Evolutionary conservation across 2,329 filamentous ascomycete genomes (phyloP).

Genomic region (Fusarium nygamai): DNA sequence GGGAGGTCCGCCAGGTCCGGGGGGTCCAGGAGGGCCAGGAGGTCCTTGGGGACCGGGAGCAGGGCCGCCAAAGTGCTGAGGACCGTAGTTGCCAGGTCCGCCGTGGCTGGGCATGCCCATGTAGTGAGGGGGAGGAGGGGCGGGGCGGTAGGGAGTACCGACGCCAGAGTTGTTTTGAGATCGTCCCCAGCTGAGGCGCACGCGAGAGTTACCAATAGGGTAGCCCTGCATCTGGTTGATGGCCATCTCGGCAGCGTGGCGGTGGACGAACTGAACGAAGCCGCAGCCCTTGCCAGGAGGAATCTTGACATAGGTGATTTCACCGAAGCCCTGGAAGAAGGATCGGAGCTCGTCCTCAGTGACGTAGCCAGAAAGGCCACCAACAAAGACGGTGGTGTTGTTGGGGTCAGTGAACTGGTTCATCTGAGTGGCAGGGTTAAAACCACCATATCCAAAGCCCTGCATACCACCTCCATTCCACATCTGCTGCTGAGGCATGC

Average conservation of each 20-base stretch:
- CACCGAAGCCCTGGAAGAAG: slow-evolving; percentile 99
- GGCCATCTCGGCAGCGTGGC: slow-evolving; percentile 98
- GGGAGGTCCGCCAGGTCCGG: slow-evolving; percentile 51
- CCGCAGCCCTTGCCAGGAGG: slow-evolving; percentile 98
- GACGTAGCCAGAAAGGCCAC: slow-evolving; percentile 95
- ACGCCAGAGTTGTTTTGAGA: slow-evolving; percentile 99
- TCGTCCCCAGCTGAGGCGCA: slow-evolving; percentile 96
- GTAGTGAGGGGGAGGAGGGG: slow-evolving; percentile 73
- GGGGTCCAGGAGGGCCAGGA: slow-evolving; percentile 51
- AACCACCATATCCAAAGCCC: slow-evolving; percentile 54
- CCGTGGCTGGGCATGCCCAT: slow-evolving; percentile 59
- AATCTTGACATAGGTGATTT: slow-evolving; percentile 99
- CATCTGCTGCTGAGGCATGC: slow-evolving; percentile 58
- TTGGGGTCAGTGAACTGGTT: slow-evolving; percentile 99
- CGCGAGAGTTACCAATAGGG: slow-evolving; percentile 97
- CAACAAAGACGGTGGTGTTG: slow-evolving; percentile 99
- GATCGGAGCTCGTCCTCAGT: slow-evolving; percentile 99
- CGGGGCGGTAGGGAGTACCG: slow-evolving; percentile 95
- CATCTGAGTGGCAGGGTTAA: slow-evolving; percentile 72
- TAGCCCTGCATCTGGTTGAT: slow-evolving; percentile 99
- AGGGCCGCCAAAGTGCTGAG: slow-evolving; percentile 59
- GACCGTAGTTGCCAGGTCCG: slow-evolving; percentile 56
- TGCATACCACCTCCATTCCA: slow-evolving; percentile 46
- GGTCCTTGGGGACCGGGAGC: slow-evolving; percentile 56
- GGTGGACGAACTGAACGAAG: slow-evolving; percentile 99